These are phyloP conservation scores for Claviceps quebecensis DNA, from an alignment of 2,329 filamentous ascomycete species.

Conservation along the genomic window DNA sequence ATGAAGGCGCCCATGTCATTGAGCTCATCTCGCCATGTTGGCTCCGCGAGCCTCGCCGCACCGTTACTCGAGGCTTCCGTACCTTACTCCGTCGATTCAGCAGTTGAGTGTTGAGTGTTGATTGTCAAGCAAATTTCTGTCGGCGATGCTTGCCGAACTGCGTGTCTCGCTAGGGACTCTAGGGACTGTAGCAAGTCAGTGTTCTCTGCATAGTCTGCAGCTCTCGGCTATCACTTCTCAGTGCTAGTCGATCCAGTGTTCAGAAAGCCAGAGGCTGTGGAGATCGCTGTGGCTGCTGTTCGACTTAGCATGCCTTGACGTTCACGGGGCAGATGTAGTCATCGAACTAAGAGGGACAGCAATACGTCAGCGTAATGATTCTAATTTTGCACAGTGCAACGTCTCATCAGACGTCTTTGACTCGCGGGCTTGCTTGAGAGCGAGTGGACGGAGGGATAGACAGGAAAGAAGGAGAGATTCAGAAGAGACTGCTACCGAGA, in stretches of 20 bases:
- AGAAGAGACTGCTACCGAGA: slow-evolving; percentile 36
- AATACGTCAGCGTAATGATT: slow-evolving; percentile 26
- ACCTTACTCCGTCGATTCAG: background rate
- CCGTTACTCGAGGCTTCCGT: background rate
- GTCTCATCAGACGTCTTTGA: background rate
- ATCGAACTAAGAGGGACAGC: slow-evolving; percentile 34
- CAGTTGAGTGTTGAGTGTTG: slow-evolving; percentile 4
- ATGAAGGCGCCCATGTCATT: slow-evolving; percentile 22
- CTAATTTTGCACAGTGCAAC: slow-evolving; percentile 20
- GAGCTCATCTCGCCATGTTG: slow-evolving; percentile 20
- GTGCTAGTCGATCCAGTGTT: slow-evolving; percentile 9
- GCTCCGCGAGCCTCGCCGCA: slow-evolving; percentile 12
- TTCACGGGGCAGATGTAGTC: slow-evolving; percentile 36
- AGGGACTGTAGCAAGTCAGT: slow-evolving; percentile 26
- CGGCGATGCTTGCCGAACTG: slow-evolving; percentile 32
- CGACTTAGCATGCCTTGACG: slow-evolving; percentile 33
- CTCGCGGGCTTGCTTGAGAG: background rate
- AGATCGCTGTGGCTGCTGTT: slow-evolving; percentile 18
- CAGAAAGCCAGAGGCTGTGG: slow-evolving; percentile 8
- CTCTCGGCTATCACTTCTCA: slow-evolving; percentile 9
- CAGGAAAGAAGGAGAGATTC: slow-evolving; percentile 14
- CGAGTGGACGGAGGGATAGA: background rate
- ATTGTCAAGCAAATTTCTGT: slow-evolving; percentile 15
- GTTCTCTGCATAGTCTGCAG: slow-evolving; percentile 12
- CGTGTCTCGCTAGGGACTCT: slow-evolving; percentile 31